Evolutionary conservation across 176 grass and related monocot species (phyloP).

Genomic region (Aechmea fasciata): DNA sequence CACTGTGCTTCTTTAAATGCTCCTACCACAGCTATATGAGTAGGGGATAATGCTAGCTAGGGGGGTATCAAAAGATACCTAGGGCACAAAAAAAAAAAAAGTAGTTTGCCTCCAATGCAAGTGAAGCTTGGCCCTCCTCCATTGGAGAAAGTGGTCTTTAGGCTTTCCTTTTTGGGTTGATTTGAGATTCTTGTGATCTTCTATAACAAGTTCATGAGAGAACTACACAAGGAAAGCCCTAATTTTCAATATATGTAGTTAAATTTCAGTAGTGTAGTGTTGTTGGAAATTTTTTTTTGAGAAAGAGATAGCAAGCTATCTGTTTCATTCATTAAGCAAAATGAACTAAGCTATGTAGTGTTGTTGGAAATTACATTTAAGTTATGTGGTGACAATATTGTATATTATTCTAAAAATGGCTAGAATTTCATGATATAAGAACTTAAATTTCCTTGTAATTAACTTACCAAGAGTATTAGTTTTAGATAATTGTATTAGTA

Average conservation of each 20-base stretch:
- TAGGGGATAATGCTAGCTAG: slow-evolving; percentile 2
- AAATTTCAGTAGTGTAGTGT: too few relatives aligned
- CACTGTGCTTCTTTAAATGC: neutral
- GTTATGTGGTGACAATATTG: too few relatives aligned
- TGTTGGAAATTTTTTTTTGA: too few relatives aligned
- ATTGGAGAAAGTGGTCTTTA: neutral
- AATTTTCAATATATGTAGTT: neutral
- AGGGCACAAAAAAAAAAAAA: neutral
- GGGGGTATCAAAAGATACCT: neutral
- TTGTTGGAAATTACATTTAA: too few relatives aligned
- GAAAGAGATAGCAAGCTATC: too few relatives aligned
- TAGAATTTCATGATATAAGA: too few relatives aligned
- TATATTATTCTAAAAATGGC: too few relatives aligned
- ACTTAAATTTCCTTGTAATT: too few relatives aligned
- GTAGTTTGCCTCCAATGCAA: neutral
- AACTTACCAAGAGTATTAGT: too few relatives aligned
- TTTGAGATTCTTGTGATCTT: neutral
- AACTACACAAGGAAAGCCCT: neutral
- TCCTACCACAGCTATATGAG: neutral
- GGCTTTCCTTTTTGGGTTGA: neutral
- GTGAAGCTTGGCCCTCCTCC: neutral
- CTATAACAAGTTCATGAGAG: neutral
- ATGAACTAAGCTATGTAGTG: too few relatives aligned
- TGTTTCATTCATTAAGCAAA: too few relatives aligned
- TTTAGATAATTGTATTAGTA: too few relatives aligned